Evolutionary conservation across 2,329 filamentous ascomycete species (phyloP).

Genomic region (Aspergillus aculeatus): DNA sequence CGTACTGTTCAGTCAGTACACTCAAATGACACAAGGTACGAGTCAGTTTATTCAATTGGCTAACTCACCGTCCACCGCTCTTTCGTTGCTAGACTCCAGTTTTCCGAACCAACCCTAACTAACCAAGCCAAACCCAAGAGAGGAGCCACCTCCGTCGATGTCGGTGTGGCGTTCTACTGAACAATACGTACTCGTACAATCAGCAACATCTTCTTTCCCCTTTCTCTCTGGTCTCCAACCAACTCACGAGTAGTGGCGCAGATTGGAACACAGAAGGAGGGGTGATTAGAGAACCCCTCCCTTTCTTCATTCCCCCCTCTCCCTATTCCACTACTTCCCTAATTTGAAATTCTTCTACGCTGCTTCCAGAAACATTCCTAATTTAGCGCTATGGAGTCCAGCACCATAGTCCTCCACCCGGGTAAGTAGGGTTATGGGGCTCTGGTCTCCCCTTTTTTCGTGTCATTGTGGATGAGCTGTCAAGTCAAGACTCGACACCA

Average conservation of each 20-base stretch:
- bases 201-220: not conserved
- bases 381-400: not conserved
- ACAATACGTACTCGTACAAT: not conserved
- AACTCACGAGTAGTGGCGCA: not conserved
- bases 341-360: conserved; percentile 14
- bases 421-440: conserved; percentile 8
- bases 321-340: not conserved
- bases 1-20: not conserved
- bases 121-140: not conserved
- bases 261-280: not conserved
- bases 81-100: not conserved
- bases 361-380: conserved; percentile 24
- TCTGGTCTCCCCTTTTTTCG: not conserved
- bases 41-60: not conserved
- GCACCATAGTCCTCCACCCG: not conserved
- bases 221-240: not conserved
- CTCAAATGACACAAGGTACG: not conserved
- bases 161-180: not conserved
- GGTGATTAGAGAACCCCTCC: not conserved
- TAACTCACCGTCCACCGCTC: not conserved
- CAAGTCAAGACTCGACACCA: not conserved
- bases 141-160: not conserved
- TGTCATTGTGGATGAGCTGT: not conserved
- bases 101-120: not conserved
- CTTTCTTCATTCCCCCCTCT: not conserved